Evolutionary conservation across 2,329 filamentous ascomycete genomes (phyloP).

Genomic region (Biscogniauxia sp.): DNA sequence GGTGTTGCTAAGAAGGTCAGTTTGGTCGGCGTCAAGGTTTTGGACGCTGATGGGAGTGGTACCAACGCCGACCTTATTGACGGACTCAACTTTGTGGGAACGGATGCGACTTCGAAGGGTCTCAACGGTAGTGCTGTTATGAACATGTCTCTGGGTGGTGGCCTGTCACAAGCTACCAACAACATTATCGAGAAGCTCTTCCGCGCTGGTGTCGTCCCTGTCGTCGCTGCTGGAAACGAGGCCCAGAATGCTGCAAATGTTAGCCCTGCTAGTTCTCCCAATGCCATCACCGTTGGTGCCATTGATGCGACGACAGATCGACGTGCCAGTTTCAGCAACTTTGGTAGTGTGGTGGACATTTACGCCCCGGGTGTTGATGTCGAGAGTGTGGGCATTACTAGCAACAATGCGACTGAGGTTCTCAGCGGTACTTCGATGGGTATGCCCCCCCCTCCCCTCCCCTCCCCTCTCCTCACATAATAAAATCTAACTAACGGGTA

Average conservation of each 20-base stretch:
- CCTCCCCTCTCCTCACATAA: no score
- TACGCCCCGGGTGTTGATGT: constrained; percentile 57
- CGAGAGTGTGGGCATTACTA: constrained; percentile 51
- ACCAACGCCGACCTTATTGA: constrained; percentile 52
- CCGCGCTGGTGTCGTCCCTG: constrained; percentile 51
- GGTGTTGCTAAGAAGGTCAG: constrained; percentile 60
- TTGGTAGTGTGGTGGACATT: constrained; percentile 51
- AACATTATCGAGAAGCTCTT: constrained; percentile 50
- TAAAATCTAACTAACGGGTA: constrained; percentile 24
- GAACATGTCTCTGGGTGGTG: constrained; percentile 62
- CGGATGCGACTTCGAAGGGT: constrained; percentile 42
- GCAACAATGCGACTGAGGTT: constrained; percentile 41
- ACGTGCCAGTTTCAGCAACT: constrained; percentile 58
- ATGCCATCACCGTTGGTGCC: constrained; percentile 59
- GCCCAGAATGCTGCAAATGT: constrained; percentile 48
- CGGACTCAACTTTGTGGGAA: constrained; percentile 57
- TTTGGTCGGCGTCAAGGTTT: constrained; percentile 60
- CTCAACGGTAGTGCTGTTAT: constrained; percentile 55
- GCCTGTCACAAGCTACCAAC: constrained; percentile 49
- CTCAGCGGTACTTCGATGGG: constrained; percentile 60
- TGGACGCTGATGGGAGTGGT: constrained; percentile 48
- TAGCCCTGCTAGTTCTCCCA: constrained; percentile 54
- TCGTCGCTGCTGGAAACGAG: constrained; percentile 62
- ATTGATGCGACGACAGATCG: constrained; percentile 50
- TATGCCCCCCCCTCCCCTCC: constrained; percentile 16